Conservation (phyloP, 306 rosid genomes). For the Mucuna pruriens region DNA sequence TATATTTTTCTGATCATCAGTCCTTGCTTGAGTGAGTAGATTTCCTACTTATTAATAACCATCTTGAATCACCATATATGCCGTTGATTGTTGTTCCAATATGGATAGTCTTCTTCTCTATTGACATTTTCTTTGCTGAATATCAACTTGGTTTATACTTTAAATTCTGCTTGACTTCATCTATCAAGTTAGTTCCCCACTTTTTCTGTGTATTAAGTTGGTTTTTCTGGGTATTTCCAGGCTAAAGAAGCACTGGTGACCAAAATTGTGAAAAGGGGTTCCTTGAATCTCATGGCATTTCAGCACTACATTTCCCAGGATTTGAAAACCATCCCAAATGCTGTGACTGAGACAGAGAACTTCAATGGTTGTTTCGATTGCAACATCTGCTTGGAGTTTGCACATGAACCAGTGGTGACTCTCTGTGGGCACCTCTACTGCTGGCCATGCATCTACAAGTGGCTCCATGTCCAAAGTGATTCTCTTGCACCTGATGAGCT, state of each 20-base stretch:
- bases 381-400: conserved; percentile 90
- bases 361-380: conserved; percentile 72
- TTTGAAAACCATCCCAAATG: conserved; percentile 54
- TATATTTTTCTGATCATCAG: background rate
- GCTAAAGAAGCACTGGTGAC: conserved; percentile 24
- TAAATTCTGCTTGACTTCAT: background rate
- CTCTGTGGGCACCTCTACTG: conserved; percentile 96
- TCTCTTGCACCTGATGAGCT: conserved; percentile 75
- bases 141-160: background rate
- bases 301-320: conserved; percentile 58
- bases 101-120: background rate
- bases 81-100: background rate
- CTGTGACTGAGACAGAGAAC: conserved; percentile 54
- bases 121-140: background rate
- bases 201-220: conserved; percentile 23
- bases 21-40: conserved; percentile 24
- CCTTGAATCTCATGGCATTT: conserved; percentile 60
- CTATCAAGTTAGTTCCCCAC: background rate
- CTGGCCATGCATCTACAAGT: conserved; percentile 96
- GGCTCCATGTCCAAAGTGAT: conserved; percentile 83
- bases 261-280: conserved; percentile 29
- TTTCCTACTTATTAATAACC: background rate
- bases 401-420: conserved; percentile 85
- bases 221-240: conserved; percentile 47
- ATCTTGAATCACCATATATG: conserved; percentile 20